Percentiles rank a stretch among this genome's conserved stretches.
Conservation (phyloP, 1,284 basidiomycete genomes). For the Lentinus polychrous region DNA sequence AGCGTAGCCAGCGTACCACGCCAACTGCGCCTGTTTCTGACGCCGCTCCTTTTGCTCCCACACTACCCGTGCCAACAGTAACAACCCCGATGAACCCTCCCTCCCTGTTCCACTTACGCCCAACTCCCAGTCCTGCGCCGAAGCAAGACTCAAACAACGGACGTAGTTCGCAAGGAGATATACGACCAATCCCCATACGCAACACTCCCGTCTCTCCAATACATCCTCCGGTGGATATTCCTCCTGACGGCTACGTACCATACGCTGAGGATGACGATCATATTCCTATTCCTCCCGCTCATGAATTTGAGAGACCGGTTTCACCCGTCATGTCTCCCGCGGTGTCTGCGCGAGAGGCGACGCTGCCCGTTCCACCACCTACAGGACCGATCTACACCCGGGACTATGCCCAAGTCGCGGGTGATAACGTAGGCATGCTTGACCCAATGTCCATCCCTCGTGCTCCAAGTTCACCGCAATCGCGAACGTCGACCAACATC, state of each 20-base stretch:
- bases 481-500: conserved; percentile 22
- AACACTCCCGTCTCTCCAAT: conserved; percentile 18
- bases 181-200: conserved; percentile 28
- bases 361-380: conserved; percentile 5
- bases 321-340: conserved; percentile 12
- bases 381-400: neutral
- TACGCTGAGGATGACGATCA: conserved; percentile 21
- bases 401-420: neutral
- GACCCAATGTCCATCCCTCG: conserved; percentile 1
- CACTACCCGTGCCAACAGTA: conserved; percentile 26
- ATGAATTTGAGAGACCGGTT: conserved; percentile 25
- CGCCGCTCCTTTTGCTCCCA: conserved; percentile 18
- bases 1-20: neutral
- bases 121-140: conserved; percentile 13
- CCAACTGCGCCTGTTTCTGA: conserved; percentile 21
- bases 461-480: conserved; percentile 19
- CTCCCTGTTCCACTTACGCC: conserved; percentile 14
- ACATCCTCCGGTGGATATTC: conserved; percentile 20
- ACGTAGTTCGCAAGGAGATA: conserved; percentile 11
- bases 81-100: conserved; percentile 17
- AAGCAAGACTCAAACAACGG: conserved; percentile 12
- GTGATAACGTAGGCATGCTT: conserved; percentile 7
- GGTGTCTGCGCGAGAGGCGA: conserved; percentile 6
- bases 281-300: conserved; percentile 33
- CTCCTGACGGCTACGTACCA: conserved; percentile 37